These are phyloP conservation scores for Paramecium pentaurelia DNA, from an alignment of 73 alveolate species.

Conservation along the genomic window DNA sequence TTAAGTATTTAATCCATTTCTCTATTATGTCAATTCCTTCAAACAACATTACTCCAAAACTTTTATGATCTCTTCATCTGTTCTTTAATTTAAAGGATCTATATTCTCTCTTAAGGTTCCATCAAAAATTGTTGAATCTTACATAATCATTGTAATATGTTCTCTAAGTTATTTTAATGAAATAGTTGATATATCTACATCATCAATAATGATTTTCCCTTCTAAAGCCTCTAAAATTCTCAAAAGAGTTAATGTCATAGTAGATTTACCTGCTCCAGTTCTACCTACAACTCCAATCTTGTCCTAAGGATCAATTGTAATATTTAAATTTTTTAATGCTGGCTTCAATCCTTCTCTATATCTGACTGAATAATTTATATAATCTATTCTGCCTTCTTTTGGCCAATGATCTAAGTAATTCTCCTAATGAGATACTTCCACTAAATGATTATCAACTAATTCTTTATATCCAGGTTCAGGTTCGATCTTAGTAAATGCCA, in stretches of 20 bases:
- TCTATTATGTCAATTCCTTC: slow-evolving; percentile 69
- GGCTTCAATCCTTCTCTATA: slow-evolving; percentile 76
- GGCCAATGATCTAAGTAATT: slow-evolving; percentile 73
- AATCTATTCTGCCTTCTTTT: slow-evolving; percentile 62
- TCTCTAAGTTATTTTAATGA: slow-evolving; percentile 78
- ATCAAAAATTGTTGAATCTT: slow-evolving; percentile 89
- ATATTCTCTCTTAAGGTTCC: slow-evolving; percentile 89
- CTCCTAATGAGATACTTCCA: not conserved
- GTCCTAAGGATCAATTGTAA: slow-evolving; percentile 73
- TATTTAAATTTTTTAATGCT: slow-evolving; percentile 66
- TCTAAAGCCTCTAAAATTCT: slow-evolving; percentile 87
- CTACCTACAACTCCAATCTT: slow-evolving; percentile 95
- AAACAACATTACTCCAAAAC: slow-evolving; percentile 76
- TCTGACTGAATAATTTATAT: slow-evolving; percentile 67
- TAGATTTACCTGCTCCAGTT: slow-evolving; percentile 96
- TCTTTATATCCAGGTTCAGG: slow-evolving; percentile 59
- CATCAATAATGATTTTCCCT: slow-evolving; percentile 83
- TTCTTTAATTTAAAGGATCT: slow-evolving; percentile 77
- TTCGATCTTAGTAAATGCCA: slow-evolving; percentile 71
- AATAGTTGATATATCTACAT: slow-evolving; percentile 76
- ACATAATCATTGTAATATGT: slow-evolving; percentile 87
- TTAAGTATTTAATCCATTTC: slow-evolving; percentile 75
- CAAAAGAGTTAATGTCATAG: slow-evolving; percentile 79
- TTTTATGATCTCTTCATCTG: slow-evolving; percentile 70
- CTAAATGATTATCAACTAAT: not conserved